Conservation (phyloP, 345 rosid genomes). For the Citrus cavaleriei region DNA sequence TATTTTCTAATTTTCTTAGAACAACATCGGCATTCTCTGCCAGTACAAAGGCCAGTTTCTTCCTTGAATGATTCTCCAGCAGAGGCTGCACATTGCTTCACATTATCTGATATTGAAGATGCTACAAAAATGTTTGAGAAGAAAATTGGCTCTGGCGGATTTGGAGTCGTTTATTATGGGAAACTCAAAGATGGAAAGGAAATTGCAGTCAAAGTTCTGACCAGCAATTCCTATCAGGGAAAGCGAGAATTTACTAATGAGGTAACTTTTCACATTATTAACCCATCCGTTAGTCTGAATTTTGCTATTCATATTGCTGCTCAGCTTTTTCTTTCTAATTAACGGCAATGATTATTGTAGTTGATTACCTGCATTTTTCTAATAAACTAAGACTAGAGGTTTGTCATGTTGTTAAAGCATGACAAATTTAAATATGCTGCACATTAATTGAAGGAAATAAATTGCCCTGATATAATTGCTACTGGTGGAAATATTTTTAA, state of each 20-base stretch:
- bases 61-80: constrained; percentile 60
- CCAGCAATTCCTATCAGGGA: constrained; percentile 83
- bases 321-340: neutral
- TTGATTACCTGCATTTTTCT: neutral
- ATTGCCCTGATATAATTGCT: neutral
- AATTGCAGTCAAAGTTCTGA: constrained; percentile 89
- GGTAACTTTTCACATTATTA: constrained; percentile 38
- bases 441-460: neutral
- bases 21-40: constrained; percentile 35
- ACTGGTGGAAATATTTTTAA: neutral
- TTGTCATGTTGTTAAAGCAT: neutral
- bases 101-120: constrained; percentile 66
- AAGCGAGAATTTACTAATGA: constrained; percentile 92
- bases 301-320: constrained; percentile 6
- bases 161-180: constrained; percentile 91
- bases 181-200: constrained; percentile 80
- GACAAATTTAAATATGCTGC: neutral
- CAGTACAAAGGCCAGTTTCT: constrained; percentile 51
- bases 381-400: neutral
- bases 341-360: neutral
- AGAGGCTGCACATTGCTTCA: constrained; percentile 84
- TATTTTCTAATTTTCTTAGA: constrained; percentile 35
- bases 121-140: constrained; percentile 73
- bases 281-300: neutral
- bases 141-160: constrained; percentile 98